Evolutionary conservation across 1,139 yeast species (phyloP).

Genomic region (Ogataea hybrid): DNA sequence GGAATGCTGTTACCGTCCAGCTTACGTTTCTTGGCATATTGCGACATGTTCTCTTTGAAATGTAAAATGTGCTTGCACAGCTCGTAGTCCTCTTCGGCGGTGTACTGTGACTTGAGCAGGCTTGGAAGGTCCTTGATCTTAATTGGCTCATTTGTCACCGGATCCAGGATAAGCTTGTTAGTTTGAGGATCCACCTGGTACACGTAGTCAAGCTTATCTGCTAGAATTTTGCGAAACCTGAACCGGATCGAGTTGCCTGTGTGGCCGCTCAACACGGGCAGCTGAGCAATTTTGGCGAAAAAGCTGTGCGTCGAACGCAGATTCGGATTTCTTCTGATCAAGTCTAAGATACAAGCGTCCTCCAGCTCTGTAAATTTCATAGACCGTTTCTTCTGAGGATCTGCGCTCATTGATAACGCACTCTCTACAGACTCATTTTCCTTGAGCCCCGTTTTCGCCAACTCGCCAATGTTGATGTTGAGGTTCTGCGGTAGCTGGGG

Average conservation of each 20-base stretch:
- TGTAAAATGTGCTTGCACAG: constrained; percentile 43
- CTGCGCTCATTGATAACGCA: constrained; percentile 3
- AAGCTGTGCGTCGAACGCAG: constrained; percentile 65
- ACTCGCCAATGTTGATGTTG: constrained; percentile 25
- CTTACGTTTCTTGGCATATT: constrained; percentile 28
- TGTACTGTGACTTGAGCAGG: constrained; percentile 59
- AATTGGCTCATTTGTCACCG: constrained; percentile 40
- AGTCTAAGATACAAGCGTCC: constrained; percentile 63
- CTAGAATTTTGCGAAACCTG: constrained; percentile 60
- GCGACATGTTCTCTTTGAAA: constrained; percentile 23
- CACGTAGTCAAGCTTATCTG: constrained; percentile 50
- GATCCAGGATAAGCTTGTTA: constrained; percentile 53
- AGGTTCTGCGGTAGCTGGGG: constrained; percentile 22
- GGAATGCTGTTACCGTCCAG: constrained; percentile 34
- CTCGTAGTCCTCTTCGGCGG: constrained; percentile 65
- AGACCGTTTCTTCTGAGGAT: constrained; percentile 21
- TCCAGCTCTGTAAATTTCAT: constrained; percentile 53
- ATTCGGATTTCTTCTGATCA: constrained; percentile 63
- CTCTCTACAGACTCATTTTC: neutral
- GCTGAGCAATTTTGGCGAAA: constrained; percentile 55
- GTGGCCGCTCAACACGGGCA: constrained; percentile 52
- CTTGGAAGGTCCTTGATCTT: constrained; percentile 45
- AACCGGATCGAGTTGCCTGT: constrained; percentile 74
- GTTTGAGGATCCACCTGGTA: constrained; percentile 52
- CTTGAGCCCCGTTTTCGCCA: constrained; percentile 10